Conservation (phyloP, 345 rosid species). For the Hevea brasiliensis region DNA sequence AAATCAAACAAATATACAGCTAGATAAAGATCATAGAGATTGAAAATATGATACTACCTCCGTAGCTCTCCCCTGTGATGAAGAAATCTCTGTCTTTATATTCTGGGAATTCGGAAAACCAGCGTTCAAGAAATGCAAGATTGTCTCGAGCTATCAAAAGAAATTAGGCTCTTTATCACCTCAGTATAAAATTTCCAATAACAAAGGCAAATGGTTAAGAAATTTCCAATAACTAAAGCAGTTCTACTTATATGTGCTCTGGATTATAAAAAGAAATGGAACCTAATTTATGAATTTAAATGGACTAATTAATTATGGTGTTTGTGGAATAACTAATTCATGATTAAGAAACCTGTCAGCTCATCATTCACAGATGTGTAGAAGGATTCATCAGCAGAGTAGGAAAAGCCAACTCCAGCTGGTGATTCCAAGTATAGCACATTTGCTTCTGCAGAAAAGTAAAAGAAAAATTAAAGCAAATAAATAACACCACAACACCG, state of each 20-base stretch:
- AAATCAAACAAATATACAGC: neutral
- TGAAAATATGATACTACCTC: too few relatives aligned
- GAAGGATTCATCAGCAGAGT: conserved; percentile 25
- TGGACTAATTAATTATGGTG: too few relatives aligned
- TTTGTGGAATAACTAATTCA: neutral
- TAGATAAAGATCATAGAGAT: too few relatives aligned
- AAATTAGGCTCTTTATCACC: neutral
- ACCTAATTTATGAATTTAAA: neutral
- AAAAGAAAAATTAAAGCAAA: too few relatives aligned
- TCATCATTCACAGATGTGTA: conserved; percentile 21
- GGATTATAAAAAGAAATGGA: neutral
- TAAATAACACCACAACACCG: too few relatives aligned
- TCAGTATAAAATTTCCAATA: neutral
- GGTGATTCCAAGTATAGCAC: conserved; percentile 30
- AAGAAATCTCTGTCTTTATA: conserved; percentile 24
- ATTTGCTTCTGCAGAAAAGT: conserved; percentile 21
- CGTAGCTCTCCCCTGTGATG: conserved; percentile 32
- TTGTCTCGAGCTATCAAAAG: conserved; percentile 21
- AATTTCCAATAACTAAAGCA: too few relatives aligned
- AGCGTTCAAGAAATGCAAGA: conserved; percentile 25
- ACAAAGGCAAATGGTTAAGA: neutral
- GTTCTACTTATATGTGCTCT: neutral
- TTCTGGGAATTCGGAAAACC: conserved; percentile 25
- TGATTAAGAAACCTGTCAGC: conserved; percentile 16
- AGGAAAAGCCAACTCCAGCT: conserved; percentile 34